Percentiles rank a stretch among this genome's conserved stretches.
Conservation (phyloP, 176 grass and related monocot species). For the Tillandsia fasciculata region DNA sequence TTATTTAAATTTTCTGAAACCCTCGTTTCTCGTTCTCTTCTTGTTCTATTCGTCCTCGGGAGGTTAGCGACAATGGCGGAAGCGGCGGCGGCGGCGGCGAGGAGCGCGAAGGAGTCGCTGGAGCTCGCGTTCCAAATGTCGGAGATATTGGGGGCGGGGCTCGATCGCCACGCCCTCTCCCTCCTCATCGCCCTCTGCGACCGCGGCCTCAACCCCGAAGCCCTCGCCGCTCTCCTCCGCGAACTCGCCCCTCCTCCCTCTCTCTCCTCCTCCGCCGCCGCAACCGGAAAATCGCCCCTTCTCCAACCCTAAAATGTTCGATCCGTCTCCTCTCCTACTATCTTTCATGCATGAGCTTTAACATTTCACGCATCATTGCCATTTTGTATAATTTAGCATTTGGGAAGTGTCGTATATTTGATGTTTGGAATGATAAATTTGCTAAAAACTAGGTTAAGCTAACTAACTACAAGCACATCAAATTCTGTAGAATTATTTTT, state of each 20-base stretch:
- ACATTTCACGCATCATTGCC: too few relatives aligned
- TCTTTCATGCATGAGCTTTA: too few relatives aligned
- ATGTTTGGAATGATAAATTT: too few relatives aligned
- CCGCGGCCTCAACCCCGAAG: constrained; percentile 66
- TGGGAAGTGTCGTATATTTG: too few relatives aligned
- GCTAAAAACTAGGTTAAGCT: too few relatives aligned
- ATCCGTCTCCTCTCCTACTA: too few relatives aligned
- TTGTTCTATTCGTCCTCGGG: too few relatives aligned
- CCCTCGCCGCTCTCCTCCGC: constrained; percentile 65
- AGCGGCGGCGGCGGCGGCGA: constrained; percentile 17
- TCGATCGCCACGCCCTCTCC: constrained; percentile 73
- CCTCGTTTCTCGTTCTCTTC: too few relatives aligned
- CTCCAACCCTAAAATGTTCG: constrained; percentile 39
- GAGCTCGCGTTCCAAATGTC: constrained; percentile 70
- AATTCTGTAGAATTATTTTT: too few relatives aligned
- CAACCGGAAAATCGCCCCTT: not conserved
- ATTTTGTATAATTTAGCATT: too few relatives aligned
- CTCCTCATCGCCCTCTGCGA: constrained; percentile 82
- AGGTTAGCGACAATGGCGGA: not conserved
- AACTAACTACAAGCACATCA: too few relatives aligned
- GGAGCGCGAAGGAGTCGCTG: constrained; percentile 59
- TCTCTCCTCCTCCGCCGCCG: not conserved
- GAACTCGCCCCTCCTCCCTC: constrained; percentile 47
- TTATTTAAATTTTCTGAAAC: too few relatives aligned
- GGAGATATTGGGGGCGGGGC: constrained; percentile 53